phyloP scores from a whole-genome alignment of 768 basidiomycete species.

The Suillus bovinus region DNA sequence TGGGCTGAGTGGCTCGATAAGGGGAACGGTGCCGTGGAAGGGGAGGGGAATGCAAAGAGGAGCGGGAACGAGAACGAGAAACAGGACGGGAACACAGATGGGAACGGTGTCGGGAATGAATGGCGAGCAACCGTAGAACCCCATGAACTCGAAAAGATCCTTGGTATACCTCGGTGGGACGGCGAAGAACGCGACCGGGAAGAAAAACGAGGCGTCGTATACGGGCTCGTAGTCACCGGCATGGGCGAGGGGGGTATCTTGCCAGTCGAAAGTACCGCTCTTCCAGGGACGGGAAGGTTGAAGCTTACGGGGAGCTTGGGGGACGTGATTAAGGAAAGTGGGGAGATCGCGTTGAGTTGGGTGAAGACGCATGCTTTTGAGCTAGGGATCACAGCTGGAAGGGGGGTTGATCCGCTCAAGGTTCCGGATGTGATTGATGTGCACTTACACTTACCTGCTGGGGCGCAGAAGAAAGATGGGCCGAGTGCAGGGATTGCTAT shows the following conservation, averaged over 20 bases:
- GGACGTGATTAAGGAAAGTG: slow-evolving; percentile 92
- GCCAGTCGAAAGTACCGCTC: slow-evolving; percentile 78
- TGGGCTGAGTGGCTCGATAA: slow-evolving; percentile 66
- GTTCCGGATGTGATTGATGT: slow-evolving; percentile 74
- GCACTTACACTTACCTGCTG: slow-evolving; percentile 86
- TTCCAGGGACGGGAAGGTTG: slow-evolving; percentile 75
- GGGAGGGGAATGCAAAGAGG: neutral
- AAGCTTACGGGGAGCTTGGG: slow-evolving; percentile 85
- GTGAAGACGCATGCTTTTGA: slow-evolving; percentile 85
- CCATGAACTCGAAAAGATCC: slow-evolving; percentile 77
- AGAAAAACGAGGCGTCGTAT: slow-evolving; percentile 74
- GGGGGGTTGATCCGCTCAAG: slow-evolving; percentile 73
- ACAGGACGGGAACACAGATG: neutral
- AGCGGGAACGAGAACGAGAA: neutral
- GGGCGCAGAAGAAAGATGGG: slow-evolving; percentile 92
- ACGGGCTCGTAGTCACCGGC: slow-evolving; percentile 86
- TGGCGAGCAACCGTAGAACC: slow-evolving; percentile 66
- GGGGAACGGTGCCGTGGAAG: slow-evolving; percentile 14
- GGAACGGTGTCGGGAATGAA: slow-evolving; percentile 18
- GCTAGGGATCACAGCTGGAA: slow-evolving; percentile 69
- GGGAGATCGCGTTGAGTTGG: slow-evolving; percentile 89
- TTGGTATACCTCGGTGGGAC: slow-evolving; percentile 81
- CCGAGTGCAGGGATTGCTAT: slow-evolving; percentile 90
- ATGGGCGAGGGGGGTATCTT: slow-evolving; percentile 85
- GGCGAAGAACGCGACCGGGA: slow-evolving; percentile 78